Conservation (phyloP, 345 rosid species). For the Odontarrhena argentea region DNA sequence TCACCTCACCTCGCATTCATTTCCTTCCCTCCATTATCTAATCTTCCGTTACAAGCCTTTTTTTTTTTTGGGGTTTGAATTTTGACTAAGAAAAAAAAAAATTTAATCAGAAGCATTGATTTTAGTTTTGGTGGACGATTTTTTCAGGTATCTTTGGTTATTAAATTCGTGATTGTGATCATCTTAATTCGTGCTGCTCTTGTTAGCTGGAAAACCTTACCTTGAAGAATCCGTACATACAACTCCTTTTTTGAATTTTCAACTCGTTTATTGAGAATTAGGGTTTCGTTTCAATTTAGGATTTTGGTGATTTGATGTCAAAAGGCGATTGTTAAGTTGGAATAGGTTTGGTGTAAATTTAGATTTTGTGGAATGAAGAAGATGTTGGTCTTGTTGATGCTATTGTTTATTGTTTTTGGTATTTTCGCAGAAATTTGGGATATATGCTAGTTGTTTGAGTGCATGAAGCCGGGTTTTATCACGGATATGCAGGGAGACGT, state of each 20-base stretch:
- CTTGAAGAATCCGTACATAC: conserved; percentile 6
- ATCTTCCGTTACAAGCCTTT: conserved; percentile 41
- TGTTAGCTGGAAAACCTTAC: conserved; percentile 22
- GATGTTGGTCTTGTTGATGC: background rate
- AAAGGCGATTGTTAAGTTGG: no score
- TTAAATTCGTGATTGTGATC: conserved; percentile 16
- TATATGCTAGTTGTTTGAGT: conserved; percentile 26
- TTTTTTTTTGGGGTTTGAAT: conserved; percentile 12
- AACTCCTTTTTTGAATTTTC: background rate
- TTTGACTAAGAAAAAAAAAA: background rate
- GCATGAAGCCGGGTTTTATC: conserved; percentile 10
- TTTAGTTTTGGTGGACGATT: conserved; percentile 23
- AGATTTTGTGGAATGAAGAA: no score
- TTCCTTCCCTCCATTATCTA: conserved; percentile 42
- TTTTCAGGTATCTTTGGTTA: conserved; percentile 26
- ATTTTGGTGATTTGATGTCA: background rate
- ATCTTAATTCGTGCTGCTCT: background rate
- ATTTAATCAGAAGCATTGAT: conserved; percentile 16
- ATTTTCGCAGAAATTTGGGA: background rate
- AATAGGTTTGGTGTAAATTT: no score
- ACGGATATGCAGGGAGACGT: conserved; percentile 40
- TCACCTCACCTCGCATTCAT: conserved; percentile 35
- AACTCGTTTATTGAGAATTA: conserved; percentile 13
- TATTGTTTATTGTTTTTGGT: background rate
- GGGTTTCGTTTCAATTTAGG: conserved; percentile 24